Percentiles rank a stretch among this genome's conserved stretches.
Conservation (phyloP, 139 green algal species). For the Micractinium sp. region DNA sequence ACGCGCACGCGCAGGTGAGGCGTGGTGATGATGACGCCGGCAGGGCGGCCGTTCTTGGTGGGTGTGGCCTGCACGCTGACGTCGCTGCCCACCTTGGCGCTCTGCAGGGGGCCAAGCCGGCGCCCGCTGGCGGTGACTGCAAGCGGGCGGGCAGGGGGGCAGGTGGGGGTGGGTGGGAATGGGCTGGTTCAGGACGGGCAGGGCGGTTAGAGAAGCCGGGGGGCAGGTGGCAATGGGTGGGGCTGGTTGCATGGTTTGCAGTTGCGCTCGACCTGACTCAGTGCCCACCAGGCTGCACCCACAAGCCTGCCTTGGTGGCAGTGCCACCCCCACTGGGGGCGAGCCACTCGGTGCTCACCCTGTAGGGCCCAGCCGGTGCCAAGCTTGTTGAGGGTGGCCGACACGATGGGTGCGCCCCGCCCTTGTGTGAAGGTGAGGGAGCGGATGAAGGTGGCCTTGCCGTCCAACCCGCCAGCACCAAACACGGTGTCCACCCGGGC, state of each 20-base stretch:
- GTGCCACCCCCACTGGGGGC: too few species aligned
- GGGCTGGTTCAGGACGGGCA: not conserved
- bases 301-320: not conserved
- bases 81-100: not conserved
- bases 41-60: not conserved
- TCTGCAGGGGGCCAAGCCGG: not conserved
- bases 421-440: not conserved
- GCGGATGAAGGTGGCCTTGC: slow-evolving; percentile 12
- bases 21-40: not conserved
- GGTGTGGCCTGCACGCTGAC: not conserved
- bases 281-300: not conserved
- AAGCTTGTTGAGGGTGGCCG: not conserved
- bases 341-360: too few species aligned
- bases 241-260: not conserved
- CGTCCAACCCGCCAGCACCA: not conserved
- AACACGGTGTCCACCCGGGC: not conserved
- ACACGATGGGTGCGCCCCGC: not conserved
- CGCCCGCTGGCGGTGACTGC: not conserved
- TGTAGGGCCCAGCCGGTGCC: not conserved
- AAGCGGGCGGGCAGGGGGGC: not conserved
- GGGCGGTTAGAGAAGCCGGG: not conserved
- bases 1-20: slow-evolving; percentile 16
- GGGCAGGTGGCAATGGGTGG: not conserved
- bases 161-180: not conserved
- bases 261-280: too few species aligned